Evolutionary conservation across 2,329 filamentous ascomycete species (phyloP), one percentile per base, ranked within the genome.

Genomic region (Eutypa lata): DNA sequence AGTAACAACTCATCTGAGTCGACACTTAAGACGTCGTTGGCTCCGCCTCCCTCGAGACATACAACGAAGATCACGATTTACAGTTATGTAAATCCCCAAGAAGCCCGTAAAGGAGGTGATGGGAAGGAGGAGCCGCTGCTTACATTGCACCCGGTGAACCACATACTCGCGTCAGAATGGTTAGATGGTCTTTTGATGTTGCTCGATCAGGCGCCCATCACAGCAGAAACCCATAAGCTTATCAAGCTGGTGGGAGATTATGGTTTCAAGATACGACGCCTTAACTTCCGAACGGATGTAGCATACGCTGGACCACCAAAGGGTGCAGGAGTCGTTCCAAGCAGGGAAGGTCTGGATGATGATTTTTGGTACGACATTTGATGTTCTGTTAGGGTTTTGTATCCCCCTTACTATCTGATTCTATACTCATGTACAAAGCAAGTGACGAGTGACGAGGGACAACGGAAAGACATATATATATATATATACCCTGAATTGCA

Each of bases 101-200:
- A 74, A 53, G 71, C 66, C 40, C 64, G 63, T 7, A 66, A 63
- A 40, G 67, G 63, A 33, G 65, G 62, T 31, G 72, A 72, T 31
- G 65, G 63, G n/a, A 81, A 82, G 60, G 94, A 97, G 69, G 77
- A 84, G 48, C 80, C 89, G 1, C 81, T 97, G 21, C 77, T 99
- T 50, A 90, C 87, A n/a, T 79, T 99, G 49, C 86, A 91, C 69
- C 92, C 93, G 6, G 76, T 85, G 54, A 89, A 85, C 53, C 88
- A 94, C 67, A 90, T 85, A 58, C 76, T 94, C 47, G 94, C 94
- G 10, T 95, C 91, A 1, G 94, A 99, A 72, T 99, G 94, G 94
- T 80, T 99, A 5, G 94, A 99, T 68, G 94, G 94, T 1, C 75
- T 99, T 58, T 79, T 97, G 52, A 96, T 99, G 91, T 78, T 99